Evolutionary conservation across 768 basidiomycete species (phyloP).

Genomic region (Coprinellus aureogranulatus): DNA sequence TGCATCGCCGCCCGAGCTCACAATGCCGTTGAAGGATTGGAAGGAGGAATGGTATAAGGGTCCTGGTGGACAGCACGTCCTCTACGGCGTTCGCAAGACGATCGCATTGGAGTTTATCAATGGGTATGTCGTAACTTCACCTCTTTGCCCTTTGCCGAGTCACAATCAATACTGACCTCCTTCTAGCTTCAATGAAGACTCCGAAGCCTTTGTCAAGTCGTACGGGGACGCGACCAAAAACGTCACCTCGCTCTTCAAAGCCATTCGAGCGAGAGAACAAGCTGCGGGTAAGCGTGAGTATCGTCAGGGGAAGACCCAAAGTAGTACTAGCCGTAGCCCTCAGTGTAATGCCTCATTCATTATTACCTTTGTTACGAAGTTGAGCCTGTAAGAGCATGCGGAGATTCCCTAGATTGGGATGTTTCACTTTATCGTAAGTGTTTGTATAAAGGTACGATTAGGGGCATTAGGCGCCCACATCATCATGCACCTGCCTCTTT

Average conservation of each 20-base stretch:
- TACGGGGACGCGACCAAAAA: slow-evolving; percentile 9
- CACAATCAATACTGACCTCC: background rate
- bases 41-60: slow-evolving; percentile 6
- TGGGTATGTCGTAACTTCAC: background rate
- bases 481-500: no score
- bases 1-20: background rate
- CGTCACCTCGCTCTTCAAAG: slow-evolving; percentile 3
- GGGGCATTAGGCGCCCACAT: no score
- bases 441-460: no score
- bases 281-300: background rate
- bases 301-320: background rate
- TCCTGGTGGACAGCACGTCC: background rate
- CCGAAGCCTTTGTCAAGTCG: background rate
- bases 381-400: no score
- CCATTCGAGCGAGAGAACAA: background rate
- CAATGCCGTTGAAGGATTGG: slow-evolving; percentile 9
- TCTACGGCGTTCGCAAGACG: slow-evolving; percentile 4
- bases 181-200: background rate
- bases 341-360: no score
- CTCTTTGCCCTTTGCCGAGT: no score
- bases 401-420: no score
- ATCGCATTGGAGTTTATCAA: slow-evolving; percentile 11
- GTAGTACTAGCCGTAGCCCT: no score
- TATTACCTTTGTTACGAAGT: no score
- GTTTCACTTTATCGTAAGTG: no score